Evolutionary conservation across 2,329 filamentous ascomycete genomes (phyloP), one percentile per base, ranked within the genome.

Genomic region (Didymella lethalis): DNA sequence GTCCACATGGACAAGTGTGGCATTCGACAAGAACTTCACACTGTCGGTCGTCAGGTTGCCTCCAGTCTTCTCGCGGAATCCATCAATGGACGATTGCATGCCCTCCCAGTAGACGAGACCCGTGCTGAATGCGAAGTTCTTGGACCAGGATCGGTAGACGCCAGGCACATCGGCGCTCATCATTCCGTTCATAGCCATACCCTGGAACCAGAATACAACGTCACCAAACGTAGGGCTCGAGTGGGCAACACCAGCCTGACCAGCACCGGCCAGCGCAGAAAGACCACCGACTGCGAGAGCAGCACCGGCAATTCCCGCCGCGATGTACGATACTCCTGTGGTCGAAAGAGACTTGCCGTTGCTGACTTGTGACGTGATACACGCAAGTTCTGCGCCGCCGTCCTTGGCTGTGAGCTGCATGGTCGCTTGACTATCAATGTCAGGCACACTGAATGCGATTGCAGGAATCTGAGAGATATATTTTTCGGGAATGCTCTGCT

Each of bases 141-240:
- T 91, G 62, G 90, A 82, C 78, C 97, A 99, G 75, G 88, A 94
- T 67, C 89, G 87, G 80, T 98, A 98, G 36, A 98, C 88, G 34
- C 87, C 83, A 4, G 95, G 95, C 67, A 97, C 93, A 69, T 89
- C 86, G 69, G 96, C 93, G 59, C 91, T 96, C 75, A 97, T 84
- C 95, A 98, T 98, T 65, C 95, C 93, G 77, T 95, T 97, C 82
- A 95, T 90, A 28, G 95, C 93, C 83, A 98, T 90, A 48, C 90
- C 89, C 78, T 98, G 93, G 77, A 98, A 97, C 86, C 91, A 96
- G 62, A 89, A 88, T 66, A 97, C 85, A 47, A 96, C 88, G 72
- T 97, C 92, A 44, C 84, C 84, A 75, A 98, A 97, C 52, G 89
- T 91, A 26, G 95, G 95, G 68, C 92, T 95, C 40, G 89, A 82